phyloP scores from a whole-genome alignment of 2,329 filamentous ascomycete genomes.

The Ampelomyces quisqualis region DNA sequence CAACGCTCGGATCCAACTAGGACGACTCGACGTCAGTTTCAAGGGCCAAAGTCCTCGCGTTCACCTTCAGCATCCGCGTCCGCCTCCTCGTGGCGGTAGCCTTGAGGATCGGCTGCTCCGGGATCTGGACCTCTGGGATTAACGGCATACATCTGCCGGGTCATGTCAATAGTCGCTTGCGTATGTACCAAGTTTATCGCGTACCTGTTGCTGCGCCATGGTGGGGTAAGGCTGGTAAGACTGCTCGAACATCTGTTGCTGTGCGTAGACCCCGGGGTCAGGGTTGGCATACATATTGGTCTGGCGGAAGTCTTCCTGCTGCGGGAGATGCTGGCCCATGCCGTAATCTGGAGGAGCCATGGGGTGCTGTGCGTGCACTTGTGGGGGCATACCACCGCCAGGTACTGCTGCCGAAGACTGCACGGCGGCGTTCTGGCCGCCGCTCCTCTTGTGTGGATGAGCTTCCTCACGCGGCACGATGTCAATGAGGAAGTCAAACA shows the following conservation, averaged over 20 bases:
- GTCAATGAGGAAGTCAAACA: conserved; percentile 99
- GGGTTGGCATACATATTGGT: conserved; percentile 79
- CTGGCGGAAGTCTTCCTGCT: conserved; percentile 70
- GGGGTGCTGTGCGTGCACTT: conserved; percentile 51
- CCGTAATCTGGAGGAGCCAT: conserved; percentile 60
- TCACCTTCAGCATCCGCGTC: conserved; percentile 46
- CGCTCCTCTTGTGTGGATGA: conserved; percentile 71
- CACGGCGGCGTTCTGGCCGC: conserved; percentile 42
- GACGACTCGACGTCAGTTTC: too few species aligned
- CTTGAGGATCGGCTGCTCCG: conserved; percentile 41
- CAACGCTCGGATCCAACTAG: too few species aligned
- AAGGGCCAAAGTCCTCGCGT: conserved; percentile 43
- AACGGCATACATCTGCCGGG: conserved; percentile 42
- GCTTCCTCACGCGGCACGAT: conserved; percentile 97
- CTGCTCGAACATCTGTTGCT: conserved; percentile 77
- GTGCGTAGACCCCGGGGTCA: conserved; percentile 72
- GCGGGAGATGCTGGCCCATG: conserved; percentile 59
- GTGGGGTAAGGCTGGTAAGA: conserved; percentile 74
- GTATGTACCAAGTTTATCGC: conserved; percentile 28
- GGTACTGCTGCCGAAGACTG: conserved; percentile 45
- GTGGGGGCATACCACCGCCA: conserved; percentile 44
- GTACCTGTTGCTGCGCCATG: conserved; percentile 81
- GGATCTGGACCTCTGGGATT: conserved; percentile 44
- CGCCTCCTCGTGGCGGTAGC: conserved; percentile 42
- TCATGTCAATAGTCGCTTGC: conserved; percentile 5